A percentile compares a stretch with the other conserved stretches of the same genome.
These are phyloP conservation scores for Meyerozyma sp. DNA, from an alignment of 1,139 yeast species.

Conservation along the genomic window DNA sequence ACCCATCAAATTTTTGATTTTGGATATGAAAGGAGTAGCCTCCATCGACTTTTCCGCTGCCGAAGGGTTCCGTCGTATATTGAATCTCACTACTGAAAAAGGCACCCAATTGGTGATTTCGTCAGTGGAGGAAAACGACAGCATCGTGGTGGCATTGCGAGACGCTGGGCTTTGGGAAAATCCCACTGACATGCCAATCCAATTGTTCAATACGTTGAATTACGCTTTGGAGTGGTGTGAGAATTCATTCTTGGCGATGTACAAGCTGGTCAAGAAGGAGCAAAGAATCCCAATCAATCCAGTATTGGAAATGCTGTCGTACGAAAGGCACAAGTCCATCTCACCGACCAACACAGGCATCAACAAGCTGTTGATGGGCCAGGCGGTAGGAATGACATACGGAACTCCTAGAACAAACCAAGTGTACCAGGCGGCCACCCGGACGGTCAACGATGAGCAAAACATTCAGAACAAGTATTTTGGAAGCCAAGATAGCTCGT, in stretches of 20 bases:
- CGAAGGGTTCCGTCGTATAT: slow-evolving; percentile 87
- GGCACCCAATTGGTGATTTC: slow-evolving; percentile 71
- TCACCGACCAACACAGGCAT: slow-evolving; percentile 4
- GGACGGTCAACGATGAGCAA: slow-evolving; percentile 42
- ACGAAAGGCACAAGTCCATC: slow-evolving; percentile 1
- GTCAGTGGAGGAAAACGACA: slow-evolving; percentile 62
- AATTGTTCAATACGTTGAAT: slow-evolving; percentile 70
- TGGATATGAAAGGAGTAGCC: slow-evolving; percentile 79
- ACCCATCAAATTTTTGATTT: slow-evolving; percentile 71
- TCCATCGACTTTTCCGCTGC: slow-evolving; percentile 94
- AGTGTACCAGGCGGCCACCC: slow-evolving; percentile 58
- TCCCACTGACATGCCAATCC: slow-evolving; percentile 39
- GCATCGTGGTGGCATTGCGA: slow-evolving; percentile 56
- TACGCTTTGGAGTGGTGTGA: slow-evolving; percentile 97
- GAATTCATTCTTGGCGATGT: slow-evolving; percentile 74
- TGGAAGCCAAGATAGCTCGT: slow-evolving; percentile 20
- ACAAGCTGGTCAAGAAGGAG: slow-evolving; percentile 31
- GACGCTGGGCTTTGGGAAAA: slow-evolving; percentile 69
- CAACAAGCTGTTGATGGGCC: slow-evolving; percentile 10
- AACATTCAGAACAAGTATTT: slow-evolving; percentile 27
- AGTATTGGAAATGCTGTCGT: slow-evolving; percentile 1
- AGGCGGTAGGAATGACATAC: slow-evolving; percentile 14
- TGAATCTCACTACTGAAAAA: slow-evolving; percentile 68
- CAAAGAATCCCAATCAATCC: slow-evolving; percentile 12
- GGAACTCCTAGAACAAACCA: slow-evolving; percentile 66